These are phyloP conservation scores for Dendrocalamus sinicus DNA, from an alignment of 176 grass and related monocot species.

Conservation along the genomic window DNA sequence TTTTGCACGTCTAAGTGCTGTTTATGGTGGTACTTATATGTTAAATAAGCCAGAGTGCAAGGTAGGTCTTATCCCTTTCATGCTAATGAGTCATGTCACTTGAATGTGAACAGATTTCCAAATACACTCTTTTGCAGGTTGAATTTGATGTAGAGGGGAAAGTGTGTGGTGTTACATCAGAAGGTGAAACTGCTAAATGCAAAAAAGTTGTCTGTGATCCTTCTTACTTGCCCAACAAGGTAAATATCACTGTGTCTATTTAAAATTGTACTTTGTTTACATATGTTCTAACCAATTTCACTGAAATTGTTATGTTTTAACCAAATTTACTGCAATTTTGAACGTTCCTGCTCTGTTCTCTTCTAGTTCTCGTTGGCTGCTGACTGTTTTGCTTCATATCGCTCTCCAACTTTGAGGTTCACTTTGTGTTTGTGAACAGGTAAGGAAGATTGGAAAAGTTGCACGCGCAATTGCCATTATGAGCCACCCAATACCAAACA, in stretches of 20 bases:
- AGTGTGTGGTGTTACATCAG: slow-evolving; percentile 89
- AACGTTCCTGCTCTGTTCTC: slow-evolving; percentile 5
- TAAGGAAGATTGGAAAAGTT: slow-evolving; percentile 85
- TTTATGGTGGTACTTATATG: slow-evolving; percentile 98
- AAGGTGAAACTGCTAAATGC: slow-evolving; percentile 95
- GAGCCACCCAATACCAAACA: slow-evolving; percentile 82
- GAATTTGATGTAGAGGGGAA: slow-evolving; percentile 93
- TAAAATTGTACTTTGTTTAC: slow-evolving; percentile 10
- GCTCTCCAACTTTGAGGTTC: slow-evolving; percentile 1
- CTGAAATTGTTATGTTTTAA: slow-evolving; percentile 4
- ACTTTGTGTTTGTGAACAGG: slow-evolving; percentile 48
- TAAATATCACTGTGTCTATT: slow-evolving; percentile 30
- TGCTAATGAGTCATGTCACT: slow-evolving; percentile 19
- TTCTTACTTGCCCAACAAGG: slow-evolving; percentile 89
- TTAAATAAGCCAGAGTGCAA: slow-evolving; percentile 93
- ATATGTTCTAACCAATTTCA: slow-evolving; percentile 6
- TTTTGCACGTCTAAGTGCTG: slow-evolving; percentile 95
- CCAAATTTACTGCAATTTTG: slow-evolving; percentile 14
- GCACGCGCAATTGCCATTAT: slow-evolving; percentile 89
- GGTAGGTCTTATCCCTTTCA: slow-evolving; percentile 40
- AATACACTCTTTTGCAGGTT: slow-evolving; percentile 54
- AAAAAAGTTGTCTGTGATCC: slow-evolving; percentile 95
- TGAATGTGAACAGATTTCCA: neutral
- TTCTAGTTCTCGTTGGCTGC: neutral
- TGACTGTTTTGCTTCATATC: neutral